Percentiles rank a stretch among this genome's conserved stretches.
phyloP scores from a whole-genome alignment of 495 filamentous ascomycete genomes.

The Aspergillus bertholletiae region DNA sequence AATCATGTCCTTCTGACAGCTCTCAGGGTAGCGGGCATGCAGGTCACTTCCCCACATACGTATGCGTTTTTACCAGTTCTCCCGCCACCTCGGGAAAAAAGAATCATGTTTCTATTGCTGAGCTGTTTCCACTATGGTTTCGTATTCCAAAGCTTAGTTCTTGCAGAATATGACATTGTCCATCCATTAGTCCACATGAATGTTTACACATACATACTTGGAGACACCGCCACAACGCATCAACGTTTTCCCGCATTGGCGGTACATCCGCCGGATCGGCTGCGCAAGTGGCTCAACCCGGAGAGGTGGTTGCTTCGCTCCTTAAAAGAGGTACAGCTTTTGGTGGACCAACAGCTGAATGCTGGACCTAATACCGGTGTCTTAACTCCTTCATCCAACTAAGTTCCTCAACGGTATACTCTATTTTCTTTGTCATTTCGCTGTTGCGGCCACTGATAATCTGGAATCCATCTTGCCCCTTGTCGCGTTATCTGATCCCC shows the following conservation, averaged over 20 bases:
- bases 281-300: constrained; percentile 31
- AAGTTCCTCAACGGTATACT: neutral
- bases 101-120: no score
- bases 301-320: constrained; percentile 18
- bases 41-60: neutral
- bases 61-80: neutral
- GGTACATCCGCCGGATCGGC: constrained; percentile 28
- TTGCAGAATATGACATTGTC: no score
- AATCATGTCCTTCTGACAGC: neutral
- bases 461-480: constrained; percentile 4
- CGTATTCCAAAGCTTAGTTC: no score
- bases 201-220: neutral
- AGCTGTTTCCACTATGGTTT: no score
- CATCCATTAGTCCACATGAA: no score
- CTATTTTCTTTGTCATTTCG: neutral
- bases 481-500: constrained; percentile 6
- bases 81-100: neutral
- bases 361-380: neutral
- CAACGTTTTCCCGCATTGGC: constrained; percentile 27
- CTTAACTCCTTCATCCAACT: neutral
- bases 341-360: neutral
- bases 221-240: constrained; percentile 35
- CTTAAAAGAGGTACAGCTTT: constrained; percentile 8
- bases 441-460: neutral
- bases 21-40: neutral